Evolutionary conservation across 1,284 basidiomycete genomes (phyloP), one percentile per base, ranked within the genome.

Genomic region (Cutaneotrichosporon sp.): DNA sequence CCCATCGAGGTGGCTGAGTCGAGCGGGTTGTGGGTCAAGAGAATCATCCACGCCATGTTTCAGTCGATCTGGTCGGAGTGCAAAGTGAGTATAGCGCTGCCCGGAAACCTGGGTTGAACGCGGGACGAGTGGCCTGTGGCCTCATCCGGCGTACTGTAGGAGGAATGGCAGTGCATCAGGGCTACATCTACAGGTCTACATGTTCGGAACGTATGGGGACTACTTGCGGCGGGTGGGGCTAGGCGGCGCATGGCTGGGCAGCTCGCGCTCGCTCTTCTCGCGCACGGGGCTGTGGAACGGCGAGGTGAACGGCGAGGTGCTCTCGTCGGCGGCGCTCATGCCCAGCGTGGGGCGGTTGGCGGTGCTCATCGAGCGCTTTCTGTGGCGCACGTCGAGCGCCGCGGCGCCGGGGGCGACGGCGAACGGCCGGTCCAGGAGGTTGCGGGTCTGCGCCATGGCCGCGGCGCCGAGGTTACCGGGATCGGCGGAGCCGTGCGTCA

Each of bases 361-460:
- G 8, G n/a, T 25, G 25, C 49, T 71, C 59, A 66, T 56, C 36
- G 60, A 56, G 54, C 67, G 66, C 62, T 67, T 71, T 58, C 68
- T 62, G 52, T 65, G 67, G 29, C 72, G 61, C 43, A 69, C 68
- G 45, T 72, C 68, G 16, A 75, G 62, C n/a, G 67, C 67, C 2
- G 67, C 54, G 0, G 71, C 70, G 2, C 71, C 71, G 5, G 64
- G 67, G 0, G 68, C 66, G 11, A 71, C 55, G 13, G 54, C 38
- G 33, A 54, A 57, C 22, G 36, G 20, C 2, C 27, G 50, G 50
- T 61, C 58, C 13, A 63, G 47, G 24, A 64, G 25, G 1, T 58
- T 49, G n/a, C 58, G 62, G 8, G 66, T 67, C 49, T 64, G 60
- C 18, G 55, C 50, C 63, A 67, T 67, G 20, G 54, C 53, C 6